Evolutionary conservation across 805 yeast genomes (phyloP).

Genomic region (Kuraishia ogatae): DNA sequence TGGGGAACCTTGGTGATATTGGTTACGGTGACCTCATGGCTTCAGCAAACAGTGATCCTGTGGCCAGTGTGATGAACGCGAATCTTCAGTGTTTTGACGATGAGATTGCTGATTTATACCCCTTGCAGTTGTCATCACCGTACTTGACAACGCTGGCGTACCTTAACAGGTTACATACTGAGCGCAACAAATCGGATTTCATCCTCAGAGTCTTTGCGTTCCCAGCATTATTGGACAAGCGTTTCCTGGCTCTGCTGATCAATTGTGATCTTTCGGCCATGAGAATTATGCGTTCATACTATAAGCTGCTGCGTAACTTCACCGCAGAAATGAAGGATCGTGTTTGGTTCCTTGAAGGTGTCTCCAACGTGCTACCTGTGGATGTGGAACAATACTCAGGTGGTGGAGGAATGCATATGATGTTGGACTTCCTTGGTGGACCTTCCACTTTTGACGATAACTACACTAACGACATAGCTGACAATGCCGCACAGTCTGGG

Average conservation of each 20-base stretch:
- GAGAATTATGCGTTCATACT: constrained; percentile 86
- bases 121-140: constrained; percentile 76
- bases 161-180: constrained; percentile 74
- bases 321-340: constrained; percentile 81
- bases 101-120: constrained; percentile 77
- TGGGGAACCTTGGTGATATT: constrained; percentile 81
- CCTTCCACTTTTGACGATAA: constrained; percentile 24
- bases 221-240: constrained; percentile 84
- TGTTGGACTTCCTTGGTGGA: constrained; percentile 81
- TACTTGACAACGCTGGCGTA: constrained; percentile 83
- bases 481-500: constrained; percentile 33
- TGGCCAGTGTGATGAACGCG: constrained; percentile 20
- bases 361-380: constrained; percentile 77
- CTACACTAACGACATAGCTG: constrained; percentile 34
- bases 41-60: neutral
- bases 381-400: constrained; percentile 90
- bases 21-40: constrained; percentile 15
- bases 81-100: constrained; percentile 78
- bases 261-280: constrained; percentile 82
- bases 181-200: constrained; percentile 77
- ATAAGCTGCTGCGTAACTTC: constrained; percentile 69
- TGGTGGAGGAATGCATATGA: constrained; percentile 89
- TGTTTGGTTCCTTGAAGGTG: constrained; percentile 94
- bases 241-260: constrained; percentile 68
- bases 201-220: constrained; percentile 83